Evolutionary conservation across 257 asterid species (phyloP).

Genomic region (Solanum medicagineum): DNA sequence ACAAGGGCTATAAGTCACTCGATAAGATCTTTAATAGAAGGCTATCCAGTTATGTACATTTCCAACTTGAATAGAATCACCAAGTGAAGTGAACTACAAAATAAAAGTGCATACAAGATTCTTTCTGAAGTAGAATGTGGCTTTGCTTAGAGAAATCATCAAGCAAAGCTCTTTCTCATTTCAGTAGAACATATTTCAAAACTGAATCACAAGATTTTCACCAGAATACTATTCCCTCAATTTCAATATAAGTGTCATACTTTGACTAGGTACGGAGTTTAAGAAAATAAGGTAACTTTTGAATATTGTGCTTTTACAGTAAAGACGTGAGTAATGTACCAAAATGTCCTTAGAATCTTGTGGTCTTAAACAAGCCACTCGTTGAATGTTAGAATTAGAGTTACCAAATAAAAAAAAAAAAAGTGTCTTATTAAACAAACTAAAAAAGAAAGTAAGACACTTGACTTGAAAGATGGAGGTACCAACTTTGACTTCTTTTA

Average conservation of each 20-base stretch:
- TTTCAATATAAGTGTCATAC: too few relatives aligned
- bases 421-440: too few relatives aligned
- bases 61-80: neutral
- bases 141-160: neutral
- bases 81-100: neutral
- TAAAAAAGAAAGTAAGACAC: too few relatives aligned
- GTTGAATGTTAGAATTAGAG: neutral
- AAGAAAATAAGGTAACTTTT: too few relatives aligned
- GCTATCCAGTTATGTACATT: neutral
- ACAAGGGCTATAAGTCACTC: neutral
- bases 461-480: neutral
- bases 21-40: neutral
- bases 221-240: too few relatives aligned
- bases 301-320: too few relatives aligned
- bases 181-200: neutral
- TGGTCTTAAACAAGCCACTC: neutral
- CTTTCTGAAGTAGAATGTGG: neutral
- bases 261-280: too few relatives aligned
- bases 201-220: neutral
- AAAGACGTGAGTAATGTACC: too few relatives aligned
- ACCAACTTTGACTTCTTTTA: neutral
- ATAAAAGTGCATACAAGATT: neutral
- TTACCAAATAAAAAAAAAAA: neutral
- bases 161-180: neutral
- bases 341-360: neutral